Evolutionary conservation across 2,329 filamentous ascomycete genomes (phyloP).

Genomic region (Graphilbum sp.): DNA sequence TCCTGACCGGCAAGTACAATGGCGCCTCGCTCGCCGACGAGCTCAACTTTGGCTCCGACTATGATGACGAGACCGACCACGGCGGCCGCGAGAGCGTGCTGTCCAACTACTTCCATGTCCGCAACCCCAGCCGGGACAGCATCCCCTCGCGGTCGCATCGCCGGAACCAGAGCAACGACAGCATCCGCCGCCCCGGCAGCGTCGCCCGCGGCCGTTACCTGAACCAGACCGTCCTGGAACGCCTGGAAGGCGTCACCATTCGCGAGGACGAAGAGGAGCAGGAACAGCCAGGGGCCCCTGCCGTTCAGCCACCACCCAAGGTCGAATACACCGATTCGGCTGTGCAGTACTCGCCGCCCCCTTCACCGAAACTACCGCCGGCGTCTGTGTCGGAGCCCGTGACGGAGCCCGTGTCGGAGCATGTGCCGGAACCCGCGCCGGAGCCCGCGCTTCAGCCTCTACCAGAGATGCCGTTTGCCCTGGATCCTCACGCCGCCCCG

Average conservation of each 20-base stretch:
- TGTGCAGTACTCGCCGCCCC: constrained; percentile 68
- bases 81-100: constrained; percentile 50
- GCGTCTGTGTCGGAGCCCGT: neutral
- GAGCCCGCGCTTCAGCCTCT: neutral
- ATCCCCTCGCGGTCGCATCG: constrained; percentile 31
- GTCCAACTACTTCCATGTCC: constrained; percentile 32
- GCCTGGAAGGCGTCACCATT: constrained; percentile 33
- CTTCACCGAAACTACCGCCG: constrained; percentile 42
- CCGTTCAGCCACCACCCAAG: constrained; percentile 14
- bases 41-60: constrained; percentile 70
- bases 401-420: neutral
- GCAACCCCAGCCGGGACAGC: constrained; percentile 43
- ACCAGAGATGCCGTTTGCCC: neutral
- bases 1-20: constrained; percentile 29
- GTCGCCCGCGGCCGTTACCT: constrained; percentile 35
- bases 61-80: constrained; percentile 53
- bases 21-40: constrained; percentile 80
- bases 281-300: constrained; percentile 2
- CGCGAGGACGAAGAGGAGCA: constrained; percentile 30
- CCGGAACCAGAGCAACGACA: constrained; percentile 42
- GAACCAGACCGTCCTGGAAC: constrained; percentile 38
- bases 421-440: too few relatives aligned
- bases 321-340: constrained; percentile 56
- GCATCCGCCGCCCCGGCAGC: constrained; percentile 37
- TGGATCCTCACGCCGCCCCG: constrained; percentile 20